Conservation (phyloP, 2,329 filamentous ascomycete species). For the Coccinonectria pachysandricola region DNA sequence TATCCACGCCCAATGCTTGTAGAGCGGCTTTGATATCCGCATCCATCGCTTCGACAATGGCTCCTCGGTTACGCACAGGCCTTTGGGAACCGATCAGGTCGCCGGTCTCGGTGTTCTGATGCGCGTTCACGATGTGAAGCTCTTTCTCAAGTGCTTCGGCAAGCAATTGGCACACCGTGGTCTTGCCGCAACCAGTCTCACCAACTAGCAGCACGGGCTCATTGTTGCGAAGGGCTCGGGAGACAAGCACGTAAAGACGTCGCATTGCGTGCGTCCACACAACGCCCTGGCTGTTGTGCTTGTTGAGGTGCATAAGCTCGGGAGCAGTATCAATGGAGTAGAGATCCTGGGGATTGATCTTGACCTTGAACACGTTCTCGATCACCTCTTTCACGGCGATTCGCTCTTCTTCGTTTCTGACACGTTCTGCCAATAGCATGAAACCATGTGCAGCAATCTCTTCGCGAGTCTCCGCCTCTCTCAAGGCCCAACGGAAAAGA, state of each 20-base stretch:
- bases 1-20: constrained; percentile 27
- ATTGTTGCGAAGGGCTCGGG: constrained; percentile 74
- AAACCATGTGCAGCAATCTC: constrained; percentile 88
- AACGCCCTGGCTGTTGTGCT: constrained; percentile 50
- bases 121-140: constrained; percentile 87
- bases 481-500: constrained; percentile 87
- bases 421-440: constrained; percentile 90
- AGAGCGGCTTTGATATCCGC: constrained; percentile 47
- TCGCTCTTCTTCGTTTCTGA: constrained; percentile 83
- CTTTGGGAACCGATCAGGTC: constrained; percentile 94
- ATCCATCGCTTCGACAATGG: constrained; percentile 55
- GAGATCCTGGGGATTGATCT: constrained; percentile 61
- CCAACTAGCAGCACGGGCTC: constrained; percentile 92
- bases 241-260: constrained; percentile 80
- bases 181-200: constrained; percentile 97
- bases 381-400: constrained; percentile 77
- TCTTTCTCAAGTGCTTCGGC: constrained; percentile 68
- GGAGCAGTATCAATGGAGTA: constrained; percentile 55
- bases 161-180: constrained; percentile 86
- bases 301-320: constrained; percentile 40
- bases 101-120: constrained; percentile 96
- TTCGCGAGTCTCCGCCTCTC: constrained; percentile 74
- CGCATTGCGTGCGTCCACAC: constrained; percentile 97
- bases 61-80: constrained; percentile 75
- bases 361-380: constrained; percentile 81